Percentiles rank a stretch among this genome's conserved stretches.
Evolutionary conservation across 345 rosid genomes (phyloP).

Genomic region (Ailanthus altissimus): DNA sequence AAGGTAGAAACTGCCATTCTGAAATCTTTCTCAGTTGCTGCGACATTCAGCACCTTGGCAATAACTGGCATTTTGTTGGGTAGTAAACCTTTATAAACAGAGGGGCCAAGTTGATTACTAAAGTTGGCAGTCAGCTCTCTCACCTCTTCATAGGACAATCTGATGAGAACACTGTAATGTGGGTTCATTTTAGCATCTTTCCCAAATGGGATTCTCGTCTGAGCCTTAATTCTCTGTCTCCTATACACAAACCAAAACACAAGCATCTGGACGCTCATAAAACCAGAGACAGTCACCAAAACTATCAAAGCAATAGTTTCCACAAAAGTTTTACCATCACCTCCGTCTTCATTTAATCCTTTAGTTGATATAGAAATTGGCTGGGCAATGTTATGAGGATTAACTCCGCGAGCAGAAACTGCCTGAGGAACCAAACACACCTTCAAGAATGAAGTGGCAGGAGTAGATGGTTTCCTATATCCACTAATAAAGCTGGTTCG

Average conservation of each 20-base stretch:
- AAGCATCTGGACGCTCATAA: constrained; percentile 27
- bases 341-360: constrained; percentile 12
- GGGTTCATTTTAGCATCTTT: constrained; percentile 33
- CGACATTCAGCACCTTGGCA: constrained; percentile 27
- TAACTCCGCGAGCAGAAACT: constrained; percentile 32
- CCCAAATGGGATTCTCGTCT: constrained; percentile 30
- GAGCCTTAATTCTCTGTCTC: constrained; percentile 24
- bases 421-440: constrained; percentile 44
- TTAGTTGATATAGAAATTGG: constrained; percentile 26
- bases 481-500: constrained; percentile 37
- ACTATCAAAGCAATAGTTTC: constrained; percentile 31
- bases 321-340: constrained; percentile 21
- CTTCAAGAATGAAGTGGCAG: constrained; percentile 35
- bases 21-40: constrained; percentile 33
- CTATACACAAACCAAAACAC: constrained; percentile 27
- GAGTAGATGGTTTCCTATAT: constrained; percentile 30
- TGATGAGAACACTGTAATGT: constrained; percentile 24
- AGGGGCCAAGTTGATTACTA: constrained; percentile 28
- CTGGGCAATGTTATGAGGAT: constrained; percentile 10
- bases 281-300: constrained; percentile 28
- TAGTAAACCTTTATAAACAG: constrained; percentile 31
- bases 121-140: constrained; percentile 27
- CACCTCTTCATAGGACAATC: constrained; percentile 37
- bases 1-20: constrained; percentile 34
- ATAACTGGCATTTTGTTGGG: constrained; percentile 29